Conservation (phyloP, 176 grass and related monocot genomes). For the Ampelocalamus luodianensis region DNA sequence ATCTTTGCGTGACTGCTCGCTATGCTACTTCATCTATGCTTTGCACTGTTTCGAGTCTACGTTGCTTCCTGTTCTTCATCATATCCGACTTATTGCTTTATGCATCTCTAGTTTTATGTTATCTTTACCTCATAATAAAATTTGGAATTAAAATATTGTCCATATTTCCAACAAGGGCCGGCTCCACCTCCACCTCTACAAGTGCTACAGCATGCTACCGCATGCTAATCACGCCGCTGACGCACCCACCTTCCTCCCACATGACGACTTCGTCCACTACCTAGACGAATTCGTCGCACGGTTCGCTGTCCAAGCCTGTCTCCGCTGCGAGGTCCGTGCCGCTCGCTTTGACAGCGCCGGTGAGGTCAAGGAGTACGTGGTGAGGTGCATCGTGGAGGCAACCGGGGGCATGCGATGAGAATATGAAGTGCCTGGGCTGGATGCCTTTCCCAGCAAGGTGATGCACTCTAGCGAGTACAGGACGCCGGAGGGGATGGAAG, state of each 20-base stretch:
- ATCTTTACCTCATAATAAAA: too few species aligned
- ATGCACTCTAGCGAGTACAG: slow-evolving; percentile 50
- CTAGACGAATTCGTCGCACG: slow-evolving; percentile 52
- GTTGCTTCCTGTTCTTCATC: too few species aligned
- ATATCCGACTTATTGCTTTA: too few species aligned
- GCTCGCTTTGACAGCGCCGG: too few species aligned
- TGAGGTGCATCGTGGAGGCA: slow-evolving; percentile 51
- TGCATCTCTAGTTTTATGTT: too few species aligned
- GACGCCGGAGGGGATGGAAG: slow-evolving; percentile 29
- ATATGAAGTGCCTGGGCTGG: slow-evolving; percentile 46
- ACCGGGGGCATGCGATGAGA: slow-evolving; percentile 53
- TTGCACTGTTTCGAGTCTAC: too few species aligned
- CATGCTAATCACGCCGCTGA: slow-evolving; percentile 17
- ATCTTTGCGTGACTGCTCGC: too few species aligned
- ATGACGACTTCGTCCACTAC: slow-evolving; percentile 51
- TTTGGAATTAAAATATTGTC: too few species aligned
- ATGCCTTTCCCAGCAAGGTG: slow-evolving; percentile 40
- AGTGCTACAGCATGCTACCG: slow-evolving; percentile 47
- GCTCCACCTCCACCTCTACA: slow-evolving; percentile 58
- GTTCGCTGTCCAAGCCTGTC: slow-evolving; percentile 34
- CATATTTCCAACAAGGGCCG: too few species aligned
- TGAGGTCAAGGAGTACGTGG: too few species aligned
- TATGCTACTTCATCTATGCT: too few species aligned
- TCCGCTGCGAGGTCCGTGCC: slow-evolving; percentile 33
- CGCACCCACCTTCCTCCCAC: slow-evolving; percentile 48